phyloP scores from a whole-genome alignment of 1,284 basidiomycete species.

The Sporisorium scitamineum region DNA sequence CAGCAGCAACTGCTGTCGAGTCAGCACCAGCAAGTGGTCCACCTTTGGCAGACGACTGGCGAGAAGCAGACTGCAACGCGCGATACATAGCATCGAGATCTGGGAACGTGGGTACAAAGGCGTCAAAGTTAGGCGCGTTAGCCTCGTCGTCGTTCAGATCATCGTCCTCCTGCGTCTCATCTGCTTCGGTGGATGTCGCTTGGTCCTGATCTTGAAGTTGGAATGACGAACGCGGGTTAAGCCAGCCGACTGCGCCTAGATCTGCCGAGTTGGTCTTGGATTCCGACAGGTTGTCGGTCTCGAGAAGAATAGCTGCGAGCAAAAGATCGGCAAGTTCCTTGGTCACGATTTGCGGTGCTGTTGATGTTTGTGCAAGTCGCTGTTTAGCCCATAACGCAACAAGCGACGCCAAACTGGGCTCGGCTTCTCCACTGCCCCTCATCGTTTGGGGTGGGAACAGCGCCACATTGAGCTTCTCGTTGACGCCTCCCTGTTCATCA shows the following conservation, averaged over 20 bases:
- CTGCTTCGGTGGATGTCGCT: background rate
- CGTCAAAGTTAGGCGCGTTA: conserved; percentile 33
- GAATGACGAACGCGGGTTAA: conserved; percentile 38
- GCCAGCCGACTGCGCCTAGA: conserved; percentile 50
- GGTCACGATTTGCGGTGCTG: conserved; percentile 9
- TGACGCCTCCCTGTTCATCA: conserved; percentile 23
- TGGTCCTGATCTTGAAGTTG: conserved; percentile 31
- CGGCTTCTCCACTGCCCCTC: conserved; percentile 27
- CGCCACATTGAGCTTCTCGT: conserved; percentile 32
- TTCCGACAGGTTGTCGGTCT: conserved; percentile 42
- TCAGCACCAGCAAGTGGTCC: background rate
- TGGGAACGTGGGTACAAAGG: conserved; percentile 48
- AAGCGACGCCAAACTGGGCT: conserved; percentile 33
- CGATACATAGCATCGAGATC: conserved; percentile 47
- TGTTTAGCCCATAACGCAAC: conserved; percentile 46
- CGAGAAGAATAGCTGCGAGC: conserved; percentile 39
- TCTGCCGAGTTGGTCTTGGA: conserved; percentile 41
- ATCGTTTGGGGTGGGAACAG: conserved; percentile 27
- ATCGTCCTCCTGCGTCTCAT: conserved; percentile 1
- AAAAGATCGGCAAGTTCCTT: conserved; percentile 35
- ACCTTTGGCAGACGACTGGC: conserved; percentile 9
- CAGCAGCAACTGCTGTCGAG: background rate
- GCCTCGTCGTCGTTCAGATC: conserved; percentile 39
- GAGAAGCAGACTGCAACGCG: conserved; percentile 26
- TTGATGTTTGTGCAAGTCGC: background rate